Conservation (phyloP, 2,329 filamentous ascomycete genomes). For the Talaromyces pinophilus region DNA sequence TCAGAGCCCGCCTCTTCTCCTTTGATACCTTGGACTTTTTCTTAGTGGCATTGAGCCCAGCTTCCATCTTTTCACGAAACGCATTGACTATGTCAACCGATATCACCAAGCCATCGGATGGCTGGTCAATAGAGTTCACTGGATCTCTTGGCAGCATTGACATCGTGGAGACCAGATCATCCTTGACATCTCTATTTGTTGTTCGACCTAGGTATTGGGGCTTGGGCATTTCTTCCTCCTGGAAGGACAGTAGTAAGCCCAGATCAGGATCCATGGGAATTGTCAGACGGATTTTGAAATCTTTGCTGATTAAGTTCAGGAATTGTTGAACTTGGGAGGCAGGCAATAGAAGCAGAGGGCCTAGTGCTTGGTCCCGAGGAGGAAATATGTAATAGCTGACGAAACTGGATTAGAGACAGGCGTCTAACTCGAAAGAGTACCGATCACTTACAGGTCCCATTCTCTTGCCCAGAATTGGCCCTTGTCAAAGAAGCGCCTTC, state of each 20-base stretch:
- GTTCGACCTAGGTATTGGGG: slow-evolving; percentile 69
- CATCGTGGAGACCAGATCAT: slow-evolving; percentile 37
- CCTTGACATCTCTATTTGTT: slow-evolving; percentile 48
- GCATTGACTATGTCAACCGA: slow-evolving; percentile 29
- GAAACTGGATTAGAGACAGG: neutral
- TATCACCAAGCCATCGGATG: neutral
- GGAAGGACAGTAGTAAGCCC: slow-evolving; percentile 65
- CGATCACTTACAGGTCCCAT: slow-evolving; percentile 75
- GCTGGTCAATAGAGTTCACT: neutral
- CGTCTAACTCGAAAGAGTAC: slow-evolving; percentile 1
- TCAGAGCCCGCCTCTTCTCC: slow-evolving; percentile 54
- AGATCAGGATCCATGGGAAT: slow-evolving; percentile 59
- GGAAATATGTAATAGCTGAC: slow-evolving; percentile 67
- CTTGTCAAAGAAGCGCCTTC: slow-evolving; percentile 42
- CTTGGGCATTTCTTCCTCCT: slow-evolving; percentile 58
- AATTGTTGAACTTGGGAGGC: slow-evolving; percentile 66
- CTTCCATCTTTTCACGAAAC: slow-evolving; percentile 59
- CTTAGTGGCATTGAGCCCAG: slow-evolving; percentile 53
- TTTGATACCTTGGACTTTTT: slow-evolving; percentile 52
- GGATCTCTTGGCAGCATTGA: slow-evolving; percentile 27
- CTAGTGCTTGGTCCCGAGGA: slow-evolving; percentile 48
- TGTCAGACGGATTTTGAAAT: slow-evolving; percentile 53
- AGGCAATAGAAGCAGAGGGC: slow-evolving; percentile 67
- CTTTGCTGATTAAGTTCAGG: slow-evolving; percentile 63
- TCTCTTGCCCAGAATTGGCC: slow-evolving; percentile 54